phyloP scores from a whole-genome alignment of 306 rosid genomes.

The Cucumis melo region DNA sequence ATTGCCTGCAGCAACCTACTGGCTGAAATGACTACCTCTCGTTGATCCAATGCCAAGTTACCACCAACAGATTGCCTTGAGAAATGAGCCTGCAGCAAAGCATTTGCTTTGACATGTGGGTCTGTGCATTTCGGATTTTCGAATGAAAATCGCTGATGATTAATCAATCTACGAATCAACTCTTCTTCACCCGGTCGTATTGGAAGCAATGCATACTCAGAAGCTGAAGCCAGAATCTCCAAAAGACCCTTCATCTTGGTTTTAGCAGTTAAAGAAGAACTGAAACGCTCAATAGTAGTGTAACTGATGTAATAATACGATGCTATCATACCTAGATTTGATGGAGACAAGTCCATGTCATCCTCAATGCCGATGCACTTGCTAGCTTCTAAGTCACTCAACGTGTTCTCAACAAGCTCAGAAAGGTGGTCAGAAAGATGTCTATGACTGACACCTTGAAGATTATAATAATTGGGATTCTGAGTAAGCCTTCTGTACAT shows the following conservation, averaged over 20 bases:
- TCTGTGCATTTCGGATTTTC: conserved; percentile 68
- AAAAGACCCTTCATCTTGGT: conserved; percentile 90
- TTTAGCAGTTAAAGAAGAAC: conserved; percentile 60
- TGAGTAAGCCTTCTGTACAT: conserved; percentile 89
- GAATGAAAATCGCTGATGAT: conserved; percentile 84
- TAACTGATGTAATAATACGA: conserved; percentile 81
- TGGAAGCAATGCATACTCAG: conserved; percentile 79
- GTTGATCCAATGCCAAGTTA: conserved; percentile 72
- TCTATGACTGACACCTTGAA: conserved; percentile 86
- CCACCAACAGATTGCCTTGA: conserved; percentile 76
- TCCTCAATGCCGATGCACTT: conserved; percentile 66
- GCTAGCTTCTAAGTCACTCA: conserved; percentile 79
- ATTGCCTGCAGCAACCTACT: conserved; percentile 79
- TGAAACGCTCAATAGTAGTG: conserved; percentile 82
- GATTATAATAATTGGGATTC: conserved; percentile 90
- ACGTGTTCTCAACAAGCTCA: conserved; percentile 72
- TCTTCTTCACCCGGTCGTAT: conserved; percentile 93
- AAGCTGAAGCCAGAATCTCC: conserved; percentile 73
- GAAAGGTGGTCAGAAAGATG: conserved; percentile 94
- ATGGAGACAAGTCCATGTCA: conserved; percentile 71
- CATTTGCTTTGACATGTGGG: conserved; percentile 79
- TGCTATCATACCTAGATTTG: conserved; percentile 83
- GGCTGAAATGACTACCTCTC: conserved; percentile 75
- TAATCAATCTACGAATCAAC: conserved; percentile 57
- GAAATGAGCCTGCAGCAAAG: conserved; percentile 89